Evolutionary conservation across 202 grass and related monocot species (phyloP), one percentile per base, ranked within the genome.

Genomic region (Hordeum pubiflorum): DNA sequence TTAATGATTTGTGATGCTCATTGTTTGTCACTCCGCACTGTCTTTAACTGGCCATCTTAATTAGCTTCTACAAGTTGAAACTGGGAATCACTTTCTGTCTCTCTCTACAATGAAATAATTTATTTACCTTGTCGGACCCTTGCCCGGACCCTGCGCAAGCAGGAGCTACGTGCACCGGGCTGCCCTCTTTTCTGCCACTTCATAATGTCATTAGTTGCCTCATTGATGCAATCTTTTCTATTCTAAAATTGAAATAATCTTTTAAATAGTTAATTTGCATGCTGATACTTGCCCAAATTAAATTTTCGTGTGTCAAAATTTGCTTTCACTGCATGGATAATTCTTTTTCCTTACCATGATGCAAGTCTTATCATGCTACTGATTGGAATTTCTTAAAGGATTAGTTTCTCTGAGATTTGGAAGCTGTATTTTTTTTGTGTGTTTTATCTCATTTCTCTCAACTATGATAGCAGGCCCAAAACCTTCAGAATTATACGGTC

Each of bases 401-500:
- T 34, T 62, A 54, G 4, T 69, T 62, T 13, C 3, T 76, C 33
- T 72, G 34, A 41, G 38, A 68, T 78, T 22, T 58, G 23, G 60
- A 76, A 65, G 40, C 34, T 64, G 29, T 68, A 66, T 43, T 23
- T 48, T 50, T 70, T 72, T 26, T 36, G 58, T 67, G 56, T 79
- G 3, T 58, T 37, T 10, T 46, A 62, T 12, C 61, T 83, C 26
- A 79, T 79, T 67, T 82, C 8, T 31, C 34, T 79, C 31, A 69
- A 79, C 65, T 74, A 56, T 40, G 2, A 71, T 72, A 74, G 20
- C 69, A 97, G 93, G 89, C 18, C 85, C 72, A 17, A 97, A 89
- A 72, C 91, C 91, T 79, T 89, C 85, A 52, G 85, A 86, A 14
- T 86, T 97, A 44, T 97, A 87, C 21, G 91, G 91, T 32, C 78